These are phyloP conservation scores for Lenzites betulinus DNA, from an alignment of 768 basidiomycete genomes.

Conservation along the genomic window DNA sequence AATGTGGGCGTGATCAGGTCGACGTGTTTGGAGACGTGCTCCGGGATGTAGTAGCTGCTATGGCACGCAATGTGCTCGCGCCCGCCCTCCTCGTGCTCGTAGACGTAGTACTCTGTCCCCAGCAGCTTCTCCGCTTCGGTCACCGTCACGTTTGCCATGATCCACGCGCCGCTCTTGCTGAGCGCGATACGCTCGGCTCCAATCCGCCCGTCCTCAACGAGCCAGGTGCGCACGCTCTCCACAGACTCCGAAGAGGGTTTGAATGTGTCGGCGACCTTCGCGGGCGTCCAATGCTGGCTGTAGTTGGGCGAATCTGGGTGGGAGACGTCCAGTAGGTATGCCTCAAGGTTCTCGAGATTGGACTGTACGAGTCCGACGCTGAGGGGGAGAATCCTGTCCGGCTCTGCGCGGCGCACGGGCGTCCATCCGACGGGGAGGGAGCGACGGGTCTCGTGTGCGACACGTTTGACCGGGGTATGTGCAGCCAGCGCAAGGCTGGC, in stretches of 20 bases:
- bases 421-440: constrained; percentile 43
- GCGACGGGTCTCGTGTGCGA: constrained; percentile 27
- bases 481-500: constrained; percentile 6
- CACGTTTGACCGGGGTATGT: constrained; percentile 30
- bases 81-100: constrained; percentile 52
- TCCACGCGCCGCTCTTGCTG: constrained; percentile 44
- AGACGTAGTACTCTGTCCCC: constrained; percentile 55
- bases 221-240: constrained; percentile 45
- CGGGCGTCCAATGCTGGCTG: constrained; percentile 51
- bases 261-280: constrained; percentile 47
- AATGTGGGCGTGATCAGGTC: constrained; percentile 74
- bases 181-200: constrained; percentile 39
- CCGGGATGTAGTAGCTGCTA: constrained; percentile 63
- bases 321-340: constrained; percentile 48
- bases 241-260: constrained; percentile 45
- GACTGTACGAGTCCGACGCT: constrained; percentile 50
- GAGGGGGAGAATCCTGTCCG: constrained; percentile 44
- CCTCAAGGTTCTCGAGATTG: constrained; percentile 48
- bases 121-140: constrained; percentile 47
- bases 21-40: constrained; percentile 55
- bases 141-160: constrained; percentile 42
- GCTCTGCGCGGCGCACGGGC: constrained; percentile 37
- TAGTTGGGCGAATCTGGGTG: constrained; percentile 53
- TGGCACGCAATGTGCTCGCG: constrained; percentile 60
- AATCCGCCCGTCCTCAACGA: constrained; percentile 42